Evolutionary conservation across 805 yeast genomes (phyloP), one percentile per base, ranked within the genome.

Genomic region (Kodamaea hsintzibuensis): DNA sequence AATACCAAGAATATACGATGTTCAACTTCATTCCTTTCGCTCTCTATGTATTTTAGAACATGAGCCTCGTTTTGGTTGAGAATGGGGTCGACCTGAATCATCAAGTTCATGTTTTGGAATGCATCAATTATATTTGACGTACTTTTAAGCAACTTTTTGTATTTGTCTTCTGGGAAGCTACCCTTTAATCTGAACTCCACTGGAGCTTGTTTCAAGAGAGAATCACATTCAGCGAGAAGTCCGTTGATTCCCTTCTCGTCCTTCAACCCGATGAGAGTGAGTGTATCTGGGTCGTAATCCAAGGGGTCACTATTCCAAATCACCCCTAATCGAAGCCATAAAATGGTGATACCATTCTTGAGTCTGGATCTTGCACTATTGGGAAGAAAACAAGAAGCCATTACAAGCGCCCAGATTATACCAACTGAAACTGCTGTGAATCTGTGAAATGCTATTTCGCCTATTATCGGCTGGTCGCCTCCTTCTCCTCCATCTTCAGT

Each of bases 301-400:
- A 89, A 69, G 1, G 92, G 91, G 58, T 88, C 93, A 48, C 84
- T 73, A 59, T 85, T 86, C 96, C 96, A 89, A 7, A 85, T 78
- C 18, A 90, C 78, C 1, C 96, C 96, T 79, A 89, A 78, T 44
- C 91, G 74, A 42, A 90, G 72, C 96, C 96, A 90, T 18, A 89
- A 73, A 2, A 84, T 71, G 0, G 90, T 81, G 18, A 89, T 64
- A 0, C 90, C 89, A 25, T 77, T 75, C 55, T 88, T 83, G 55
- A 89, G 70, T 47, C 91, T 72, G 12, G 82, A 74, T 46, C 96
- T 75, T 0, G 96, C 96, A 62, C 90, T 84, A 63, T 84, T 84
- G 3, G 96, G 96, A 50, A 87, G 75, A 50, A 89, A 77, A 1
- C 82, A 73, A 37, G 85, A 70, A 0, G 95, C 85, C 69, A 90